phyloP scores from a whole-genome alignment of 2,329 filamentous ascomycete species.

The Capronia americana region DNA sequence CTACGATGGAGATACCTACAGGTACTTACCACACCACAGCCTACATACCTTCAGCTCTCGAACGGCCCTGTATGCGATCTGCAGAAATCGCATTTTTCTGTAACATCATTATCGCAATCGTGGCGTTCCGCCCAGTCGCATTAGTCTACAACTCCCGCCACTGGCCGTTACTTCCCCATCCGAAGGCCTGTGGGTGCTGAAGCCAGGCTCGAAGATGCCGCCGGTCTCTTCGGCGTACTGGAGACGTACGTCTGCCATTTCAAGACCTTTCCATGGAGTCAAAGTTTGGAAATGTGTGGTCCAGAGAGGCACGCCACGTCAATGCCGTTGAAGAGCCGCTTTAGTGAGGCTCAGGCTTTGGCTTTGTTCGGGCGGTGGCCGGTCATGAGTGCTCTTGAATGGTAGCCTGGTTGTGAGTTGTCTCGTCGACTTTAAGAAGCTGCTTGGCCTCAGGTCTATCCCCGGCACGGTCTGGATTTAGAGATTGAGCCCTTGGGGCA shows the following conservation, averaged over 20 bases:
- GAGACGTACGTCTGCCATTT: background rate
- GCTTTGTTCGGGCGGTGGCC: background rate
- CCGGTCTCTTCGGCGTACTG: background rate
- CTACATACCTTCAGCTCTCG: background rate
- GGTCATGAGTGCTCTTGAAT: background rate
- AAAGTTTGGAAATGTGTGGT: background rate
- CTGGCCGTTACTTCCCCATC: background rate
- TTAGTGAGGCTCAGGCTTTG: background rate
- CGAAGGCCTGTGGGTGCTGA: background rate
- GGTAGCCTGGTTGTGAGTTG: too few relatives aligned
- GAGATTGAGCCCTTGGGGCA: too few relatives aligned
- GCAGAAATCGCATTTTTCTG: background rate
- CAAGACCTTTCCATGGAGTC: background rate
- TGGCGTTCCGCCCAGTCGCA: background rate
- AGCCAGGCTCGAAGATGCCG: background rate
- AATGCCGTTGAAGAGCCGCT: background rate
- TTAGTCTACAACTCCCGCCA: background rate
- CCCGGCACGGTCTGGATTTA: too few relatives aligned
- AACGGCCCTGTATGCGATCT: background rate
- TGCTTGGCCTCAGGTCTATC: too few relatives aligned
- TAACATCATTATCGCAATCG: slow-evolving; percentile 2
- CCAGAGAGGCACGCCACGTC: background rate
- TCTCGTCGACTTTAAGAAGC: too few relatives aligned
- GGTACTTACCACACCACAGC: too few relatives aligned
- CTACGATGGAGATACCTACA: background rate